phyloP scores from a whole-genome alignment of 2,329 filamentous ascomycete genomes.

The Penicillium sp. region DNA sequence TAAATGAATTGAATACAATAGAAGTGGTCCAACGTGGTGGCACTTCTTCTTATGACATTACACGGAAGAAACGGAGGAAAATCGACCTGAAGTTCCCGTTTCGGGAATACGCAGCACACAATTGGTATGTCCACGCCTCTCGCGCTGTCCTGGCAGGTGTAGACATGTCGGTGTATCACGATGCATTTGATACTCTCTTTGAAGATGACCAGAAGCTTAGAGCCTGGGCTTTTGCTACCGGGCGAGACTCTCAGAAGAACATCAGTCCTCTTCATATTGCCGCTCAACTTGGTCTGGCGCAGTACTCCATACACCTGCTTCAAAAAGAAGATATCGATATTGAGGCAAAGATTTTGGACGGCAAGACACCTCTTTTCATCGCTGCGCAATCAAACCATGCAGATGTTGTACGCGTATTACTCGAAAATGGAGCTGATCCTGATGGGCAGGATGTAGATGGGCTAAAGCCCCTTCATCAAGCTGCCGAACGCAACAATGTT shows the following conservation, averaged over 20 bases:
- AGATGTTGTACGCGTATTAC: slow-evolving; percentile 10
- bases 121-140: neutral
- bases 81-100: neutral
- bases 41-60: no score
- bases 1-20: neutral
- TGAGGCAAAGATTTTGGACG: neutral
- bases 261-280: slow-evolving; percentile 8
- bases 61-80: neutral
- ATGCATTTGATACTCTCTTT: slow-evolving; percentile 7
- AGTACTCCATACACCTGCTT: slow-evolving; percentile 7
- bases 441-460: slow-evolving; percentile 13
- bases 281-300: slow-evolving; percentile 5
- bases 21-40: no score
- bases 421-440: slow-evolving; percentile 13
- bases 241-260: no score
- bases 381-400: slow-evolving; percentile 9
- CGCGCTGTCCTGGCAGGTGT: neutral
- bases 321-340: slow-evolving; percentile 1
- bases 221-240: neutral
- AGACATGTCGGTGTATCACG: neutral
- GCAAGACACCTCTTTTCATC: neutral
- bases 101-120: neutral
- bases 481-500: slow-evolving; percentile 15
- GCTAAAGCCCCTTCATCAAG: slow-evolving; percentile 19
- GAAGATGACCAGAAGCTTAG: neutral